Evolutionary conservation across 352 stramenopile genomes (phyloP), one percentile per base, ranked within the genome.

Genomic region (Plasmopara viticola): DNA sequence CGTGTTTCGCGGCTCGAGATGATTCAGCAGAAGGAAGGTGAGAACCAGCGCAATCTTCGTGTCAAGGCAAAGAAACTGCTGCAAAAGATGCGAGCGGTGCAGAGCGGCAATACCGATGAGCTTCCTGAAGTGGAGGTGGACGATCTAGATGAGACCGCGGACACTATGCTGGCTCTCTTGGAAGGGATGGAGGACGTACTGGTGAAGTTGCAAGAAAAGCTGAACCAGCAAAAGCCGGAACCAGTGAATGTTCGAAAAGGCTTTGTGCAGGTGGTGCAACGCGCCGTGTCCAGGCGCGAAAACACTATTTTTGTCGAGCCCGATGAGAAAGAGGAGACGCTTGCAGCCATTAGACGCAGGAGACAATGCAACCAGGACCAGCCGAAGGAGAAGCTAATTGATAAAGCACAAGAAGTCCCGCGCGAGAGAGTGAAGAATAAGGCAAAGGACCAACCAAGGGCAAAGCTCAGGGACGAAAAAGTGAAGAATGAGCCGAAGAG

Each of bases 201-300:
- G 17, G 65, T 81, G n/a, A 78, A 81, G 33, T 52, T 85, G n/a
- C 66, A 76, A 35, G 44, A 60, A 14, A 80, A 87, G 48, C 46
- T 74, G 30, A 62, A 62, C 20, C 67, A 79, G 15, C 74, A 87
- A 18, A 60, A 68, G 9, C 66, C 50, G 30, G 58, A 46, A 14
- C 40, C 54, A 4, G 44, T 55, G 28, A 56, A 46, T 15, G 51
- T 51, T 9, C 58, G 62, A 9, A 57, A 51, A 43, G 68, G 63
- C 38, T 52, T 74, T 15, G 53, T 55, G 37, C 46, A 67, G 43
- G 45, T 66, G 40, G 29, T 72, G 35, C 60, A 68, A 15, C 59
- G 64, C 17, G 64, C 64, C 13, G 55, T 60, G 4, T 58, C 48
- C 5, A 64, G 53, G 33, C 57, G 58, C 10, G 58, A 65, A 37